Evolutionary conservation across 495 filamentous ascomycete genomes (phyloP).

Genomic region (Copromyces sp.): DNA sequence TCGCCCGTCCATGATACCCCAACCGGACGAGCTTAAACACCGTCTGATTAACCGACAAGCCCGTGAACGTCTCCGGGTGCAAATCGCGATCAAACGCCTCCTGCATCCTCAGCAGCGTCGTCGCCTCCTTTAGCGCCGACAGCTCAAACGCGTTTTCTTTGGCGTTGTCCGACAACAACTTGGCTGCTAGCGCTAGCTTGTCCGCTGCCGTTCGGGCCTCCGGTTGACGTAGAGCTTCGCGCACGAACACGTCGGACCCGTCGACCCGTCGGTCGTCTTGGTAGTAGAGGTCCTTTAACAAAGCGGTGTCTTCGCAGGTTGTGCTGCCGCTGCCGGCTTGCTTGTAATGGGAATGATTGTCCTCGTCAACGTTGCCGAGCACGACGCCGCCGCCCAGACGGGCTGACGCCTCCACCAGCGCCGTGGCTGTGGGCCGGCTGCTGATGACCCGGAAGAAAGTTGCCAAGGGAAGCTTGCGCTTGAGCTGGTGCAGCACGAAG

Average conservation of each 20-base stretch:
- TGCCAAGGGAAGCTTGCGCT: constrained; percentile 81
- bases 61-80: constrained; percentile 55
- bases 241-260: constrained; percentile 74
- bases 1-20: constrained; percentile 68
- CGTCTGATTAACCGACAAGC: constrained; percentile 82
- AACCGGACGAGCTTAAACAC: constrained; percentile 68
- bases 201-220: constrained; percentile 53
- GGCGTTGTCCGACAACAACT: constrained; percentile 64
- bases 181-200: constrained; percentile 75
- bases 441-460: constrained; percentile 91
- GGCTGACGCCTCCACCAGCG: constrained; percentile 80
- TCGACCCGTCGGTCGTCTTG: constrained; percentile 91
- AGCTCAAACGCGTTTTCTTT: constrained; percentile 71
- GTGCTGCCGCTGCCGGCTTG: neutral
- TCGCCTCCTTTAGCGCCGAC: constrained; percentile 66
- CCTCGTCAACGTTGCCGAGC: neutral
- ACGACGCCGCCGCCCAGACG: constrained; percentile 19
- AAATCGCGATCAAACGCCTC: constrained; percentile 77
- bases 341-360: constrained; percentile 21
- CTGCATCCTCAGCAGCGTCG: constrained; percentile 70
- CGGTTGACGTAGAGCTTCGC: constrained; percentile 62
- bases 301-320: constrained; percentile 53
- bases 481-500: constrained; percentile 79
- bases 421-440: constrained; percentile 73
- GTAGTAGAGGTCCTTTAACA: constrained; percentile 94